phyloP scores from a whole-genome alignment of 768 basidiomycete species.

The Phallus indusiatus region DNA sequence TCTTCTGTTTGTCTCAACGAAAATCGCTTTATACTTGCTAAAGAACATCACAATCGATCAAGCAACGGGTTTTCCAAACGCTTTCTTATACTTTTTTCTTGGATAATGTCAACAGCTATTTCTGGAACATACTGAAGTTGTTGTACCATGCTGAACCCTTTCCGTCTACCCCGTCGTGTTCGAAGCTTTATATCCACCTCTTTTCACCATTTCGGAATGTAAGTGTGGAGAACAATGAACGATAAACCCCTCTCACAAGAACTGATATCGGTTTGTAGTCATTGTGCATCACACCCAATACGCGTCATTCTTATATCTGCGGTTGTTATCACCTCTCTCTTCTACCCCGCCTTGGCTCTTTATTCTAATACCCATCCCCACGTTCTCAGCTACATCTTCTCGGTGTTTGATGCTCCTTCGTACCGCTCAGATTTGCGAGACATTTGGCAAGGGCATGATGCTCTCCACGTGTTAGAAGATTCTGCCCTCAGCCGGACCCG shows the following conservation, averaged over 20 bases:
- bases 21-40: not conserved
- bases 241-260: not conserved
- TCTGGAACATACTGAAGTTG: not conserved
- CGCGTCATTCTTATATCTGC: conserved; percentile 81
- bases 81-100: not conserved
- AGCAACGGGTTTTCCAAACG: not conserved
- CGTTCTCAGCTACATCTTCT: conserved; percentile 38
- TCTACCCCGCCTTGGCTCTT: conserved; percentile 82
- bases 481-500: conserved; percentile 54
- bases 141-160: conserved; percentile 3
- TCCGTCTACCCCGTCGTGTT: conserved; percentile 6
- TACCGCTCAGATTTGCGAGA: conserved; percentile 45
- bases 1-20: not conserved
- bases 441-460: conserved; percentile 58
- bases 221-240: conserved; percentile 24
- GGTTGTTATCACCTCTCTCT: conserved; percentile 80
- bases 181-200: conserved; percentile 6
- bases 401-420: conserved; percentile 38
- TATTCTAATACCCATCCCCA: conserved; percentile 65
- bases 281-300: conserved; percentile 86
- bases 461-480: conserved; percentile 59
- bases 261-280: conserved; percentile 32
- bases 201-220: conserved; percentile 75
- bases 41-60: not conserved
- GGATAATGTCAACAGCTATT: not conserved